Evolutionary conservation across 108 stramenopile genomes (phyloP).

Genomic region (Cyclotella kingstonii): DNA sequence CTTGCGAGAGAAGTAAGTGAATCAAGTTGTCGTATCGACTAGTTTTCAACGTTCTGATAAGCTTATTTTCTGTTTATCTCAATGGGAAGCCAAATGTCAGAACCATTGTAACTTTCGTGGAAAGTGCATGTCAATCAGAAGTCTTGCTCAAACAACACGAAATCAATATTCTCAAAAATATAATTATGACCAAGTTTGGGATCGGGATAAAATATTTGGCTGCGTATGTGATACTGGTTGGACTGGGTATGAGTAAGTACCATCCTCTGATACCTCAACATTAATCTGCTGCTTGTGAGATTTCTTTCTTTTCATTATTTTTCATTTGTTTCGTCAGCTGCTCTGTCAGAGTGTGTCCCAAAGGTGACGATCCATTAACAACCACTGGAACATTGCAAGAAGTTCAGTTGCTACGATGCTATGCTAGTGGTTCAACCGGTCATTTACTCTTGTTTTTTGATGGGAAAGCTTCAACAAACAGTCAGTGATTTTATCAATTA

Average conservation of each 20-base stretch:
- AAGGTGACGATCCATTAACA: conserved; percentile 76
- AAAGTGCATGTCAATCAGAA: conserved; percentile 24
- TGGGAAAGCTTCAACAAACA: conserved; percentile 25
- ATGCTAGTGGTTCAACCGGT: conserved; percentile 50
- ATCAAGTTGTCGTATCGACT: conserved; percentile 12
- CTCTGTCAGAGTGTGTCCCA: conserved; percentile 60
- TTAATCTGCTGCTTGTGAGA: not conserved
- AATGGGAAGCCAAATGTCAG: conserved; percentile 36
- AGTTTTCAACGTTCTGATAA: conserved; percentile 11
- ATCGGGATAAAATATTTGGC: conserved; percentile 74
- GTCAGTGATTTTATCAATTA: not conserved
- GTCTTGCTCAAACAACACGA: conserved; percentile 28
- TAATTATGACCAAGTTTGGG: conserved; percentile 49
- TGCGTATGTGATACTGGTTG: conserved; percentile 75
- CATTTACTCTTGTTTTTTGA: conserved; percentile 36
- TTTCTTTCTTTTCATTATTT: too few relatives aligned
- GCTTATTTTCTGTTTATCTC: not conserved
- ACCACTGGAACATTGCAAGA: conserved; percentile 36
- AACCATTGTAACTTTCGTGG: conserved; percentile 33
- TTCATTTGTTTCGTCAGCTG: too few relatives aligned
- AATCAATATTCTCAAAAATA: conserved; percentile 30
- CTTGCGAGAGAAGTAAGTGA: conserved; percentile 55
- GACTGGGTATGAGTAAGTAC: conserved; percentile 24
- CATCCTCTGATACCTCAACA: not conserved
- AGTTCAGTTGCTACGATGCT: conserved; percentile 57